Evolutionary conservation across 306 rosid species (phyloP), one percentile per base, ranked within the genome.

Genomic region (Trifolium fragiferum): DNA sequence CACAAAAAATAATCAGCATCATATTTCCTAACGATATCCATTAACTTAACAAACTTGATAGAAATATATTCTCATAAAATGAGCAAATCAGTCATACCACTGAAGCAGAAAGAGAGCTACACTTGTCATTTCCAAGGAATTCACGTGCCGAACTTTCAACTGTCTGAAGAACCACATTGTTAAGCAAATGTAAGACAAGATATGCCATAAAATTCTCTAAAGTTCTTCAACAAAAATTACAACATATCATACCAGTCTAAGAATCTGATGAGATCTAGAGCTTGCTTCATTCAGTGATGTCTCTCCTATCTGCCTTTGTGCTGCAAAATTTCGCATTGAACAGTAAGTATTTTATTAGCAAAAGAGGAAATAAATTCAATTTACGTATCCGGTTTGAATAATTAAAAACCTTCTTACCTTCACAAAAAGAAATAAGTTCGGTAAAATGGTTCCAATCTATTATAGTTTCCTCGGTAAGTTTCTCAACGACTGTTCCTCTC

Each of bases 231-330:
- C 13, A 66, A 75, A 77, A 73, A 44, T 20, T 21, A 50, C n/a
- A 75, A 69, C 30, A 49, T 76, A 46, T 43, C 76, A 44, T 88
- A 92, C 99, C 96, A 95, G 76, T 91, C 96, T 86, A 63, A 95
- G 92, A 85, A 95, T 95, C 86, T 92, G 98, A 92, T 95, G 99
- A 68, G 99, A 95, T 86, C 98, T 89, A 75, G 99, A 95, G 90
- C 99, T 95, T 72, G 96, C 92, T 87, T 92, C 98, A 83, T 95
- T 95, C 82, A 95, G 65, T 60, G 97, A 76, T 74, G 99, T 95
- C 85, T 95, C 98, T 76, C 99, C 99, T 64, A 95, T 90, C 82
- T 95, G 99, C 80, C 99, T 89, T 86, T 95, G 97, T 74, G 90
- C 99, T 95, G 89, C 30, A 63, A 83, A 86, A 76, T 25, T 41